A percentile compares a stretch with the other conserved stretches of the same genome.
These are phyloP conservation scores for Nephelium lappaceum DNA, from an alignment of 345 rosid species.

Conservation along the genomic window DNA sequence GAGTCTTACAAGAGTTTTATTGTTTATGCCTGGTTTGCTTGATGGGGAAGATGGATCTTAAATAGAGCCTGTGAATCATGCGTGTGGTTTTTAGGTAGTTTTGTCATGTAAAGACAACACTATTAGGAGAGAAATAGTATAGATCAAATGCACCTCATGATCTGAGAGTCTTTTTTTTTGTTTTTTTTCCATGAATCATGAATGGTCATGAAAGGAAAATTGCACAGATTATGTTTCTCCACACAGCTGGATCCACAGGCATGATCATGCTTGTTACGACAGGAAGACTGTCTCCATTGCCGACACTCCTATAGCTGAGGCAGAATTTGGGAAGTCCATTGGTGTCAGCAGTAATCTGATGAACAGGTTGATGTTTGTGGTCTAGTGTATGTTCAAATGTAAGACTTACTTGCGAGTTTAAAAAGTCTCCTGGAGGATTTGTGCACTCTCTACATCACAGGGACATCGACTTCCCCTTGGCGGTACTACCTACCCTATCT, in stretches of 20 bases:
- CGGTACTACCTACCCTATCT: no score
- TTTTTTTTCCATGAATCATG: not conserved
- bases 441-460: not conserved
- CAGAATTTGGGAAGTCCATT: not conserved
- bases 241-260: conserved; percentile 63
- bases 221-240: no score
- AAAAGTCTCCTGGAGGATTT: not conserved
- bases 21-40: no score
- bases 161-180: not conserved
- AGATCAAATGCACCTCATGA: not conserved
- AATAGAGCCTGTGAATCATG: not conserved
- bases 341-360: no score
- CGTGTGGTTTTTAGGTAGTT: not conserved
- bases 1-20: no score
- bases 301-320: no score
- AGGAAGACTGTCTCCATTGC: no score
- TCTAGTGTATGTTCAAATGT: not conserved
- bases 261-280: conserved; percentile 73
- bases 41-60: no score
- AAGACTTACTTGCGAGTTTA: not conserved
- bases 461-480: no score
- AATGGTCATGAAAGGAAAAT: no score
- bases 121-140: not conserved
- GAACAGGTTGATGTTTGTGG: not conserved
- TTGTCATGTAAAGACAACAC: not conserved